Evolutionary conservation across 2,329 filamentous ascomycete species (phyloP).

Genomic region (Shiraia bambusicola): DNA sequence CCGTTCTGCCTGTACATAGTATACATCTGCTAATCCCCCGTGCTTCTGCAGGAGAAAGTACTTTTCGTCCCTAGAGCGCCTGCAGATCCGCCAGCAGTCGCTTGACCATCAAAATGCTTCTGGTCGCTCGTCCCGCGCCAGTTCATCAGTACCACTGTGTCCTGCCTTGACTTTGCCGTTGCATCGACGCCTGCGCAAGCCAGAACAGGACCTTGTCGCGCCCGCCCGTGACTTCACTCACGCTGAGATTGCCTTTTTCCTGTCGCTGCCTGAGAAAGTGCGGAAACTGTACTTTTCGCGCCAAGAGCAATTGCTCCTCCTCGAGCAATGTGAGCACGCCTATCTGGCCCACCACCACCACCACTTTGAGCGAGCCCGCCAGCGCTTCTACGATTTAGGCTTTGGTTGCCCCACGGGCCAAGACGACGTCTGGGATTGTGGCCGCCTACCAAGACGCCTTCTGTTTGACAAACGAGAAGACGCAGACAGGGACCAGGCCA

Average conservation of each 20-base stretch:
- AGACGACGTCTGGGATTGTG: constrained; percentile 6
- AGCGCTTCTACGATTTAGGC: constrained; percentile 37
- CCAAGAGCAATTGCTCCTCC: constrained; percentile 68
- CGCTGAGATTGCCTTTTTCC: constrained; percentile 67
- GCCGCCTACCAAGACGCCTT: constrained; percentile 20
- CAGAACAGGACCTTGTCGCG: constrained; percentile 21
- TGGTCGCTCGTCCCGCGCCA: constrained; percentile 27
- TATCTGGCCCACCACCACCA: constrained; percentile 11
- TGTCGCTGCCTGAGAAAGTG: constrained; percentile 71
- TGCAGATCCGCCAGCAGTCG: constrained; percentile 62
- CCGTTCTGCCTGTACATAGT: constrained; percentile 10
- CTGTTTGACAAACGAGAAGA: constrained; percentile 18
- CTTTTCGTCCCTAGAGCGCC: constrained; percentile 71
- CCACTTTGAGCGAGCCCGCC: constrained; percentile 21
- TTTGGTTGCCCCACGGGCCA: constrained; percentile 28
- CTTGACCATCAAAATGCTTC: constrained; percentile 26
- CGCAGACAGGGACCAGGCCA: constrained; percentile 3
- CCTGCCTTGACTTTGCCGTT: constrained; percentile 23
- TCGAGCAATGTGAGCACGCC: constrained; percentile 32
- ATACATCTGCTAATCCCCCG: constrained; percentile 28
- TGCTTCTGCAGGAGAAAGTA: constrained; percentile 58
- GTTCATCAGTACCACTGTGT: constrained; percentile 20
- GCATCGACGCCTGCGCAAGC: constrained; percentile 38
- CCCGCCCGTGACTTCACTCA: constrained; percentile 46
- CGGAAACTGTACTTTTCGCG: constrained; percentile 68